phyloP scores from a whole-genome alignment of 768 basidiomycete genomes.

The Mycena crocata region DNA sequence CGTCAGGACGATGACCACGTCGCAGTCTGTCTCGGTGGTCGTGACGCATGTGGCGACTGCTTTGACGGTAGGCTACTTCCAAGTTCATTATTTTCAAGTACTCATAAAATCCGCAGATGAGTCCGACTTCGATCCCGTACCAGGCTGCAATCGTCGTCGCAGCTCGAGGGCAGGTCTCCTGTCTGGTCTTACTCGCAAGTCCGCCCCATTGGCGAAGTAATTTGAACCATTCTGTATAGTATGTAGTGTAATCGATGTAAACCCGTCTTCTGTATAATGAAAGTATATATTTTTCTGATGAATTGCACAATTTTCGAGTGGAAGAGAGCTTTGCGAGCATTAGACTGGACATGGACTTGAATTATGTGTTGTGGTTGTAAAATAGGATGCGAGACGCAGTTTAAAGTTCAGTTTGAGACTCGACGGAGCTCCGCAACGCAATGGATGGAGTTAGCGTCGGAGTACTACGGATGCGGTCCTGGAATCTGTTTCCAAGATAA shows the following conservation, averaged over 20 bases:
- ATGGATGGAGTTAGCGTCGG: too few species aligned
- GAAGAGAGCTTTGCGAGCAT: neutral
- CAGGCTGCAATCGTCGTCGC: slow-evolving; percentile 1
- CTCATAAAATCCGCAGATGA: neutral
- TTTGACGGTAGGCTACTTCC: neutral
- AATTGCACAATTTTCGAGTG: slow-evolving; percentile 1
- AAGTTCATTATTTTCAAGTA: neutral
- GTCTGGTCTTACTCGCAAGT: neutral
- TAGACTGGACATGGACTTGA: neutral
- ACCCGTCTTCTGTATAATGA: neutral
- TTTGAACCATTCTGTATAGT: too few species aligned
- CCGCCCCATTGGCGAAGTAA: neutral
- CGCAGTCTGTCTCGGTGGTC: slow-evolving; percentile 5
- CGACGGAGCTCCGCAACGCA: too few species aligned
- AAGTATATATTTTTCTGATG: neutral
- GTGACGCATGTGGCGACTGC: slow-evolving; percentile 4
- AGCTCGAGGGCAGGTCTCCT: slow-evolving; percentile 4
- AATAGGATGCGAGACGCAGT: too few species aligned
- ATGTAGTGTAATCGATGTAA: too few species aligned
- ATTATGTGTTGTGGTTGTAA: neutral
- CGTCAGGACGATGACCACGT: slow-evolving; percentile 1
- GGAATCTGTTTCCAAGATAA: too few species aligned
- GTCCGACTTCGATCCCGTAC: neutral
- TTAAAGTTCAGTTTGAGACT: too few species aligned
- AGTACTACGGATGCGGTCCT: too few species aligned